Conservation (phyloP, 1,139 yeast species). For the Pneumocystis carinii region DNA sequence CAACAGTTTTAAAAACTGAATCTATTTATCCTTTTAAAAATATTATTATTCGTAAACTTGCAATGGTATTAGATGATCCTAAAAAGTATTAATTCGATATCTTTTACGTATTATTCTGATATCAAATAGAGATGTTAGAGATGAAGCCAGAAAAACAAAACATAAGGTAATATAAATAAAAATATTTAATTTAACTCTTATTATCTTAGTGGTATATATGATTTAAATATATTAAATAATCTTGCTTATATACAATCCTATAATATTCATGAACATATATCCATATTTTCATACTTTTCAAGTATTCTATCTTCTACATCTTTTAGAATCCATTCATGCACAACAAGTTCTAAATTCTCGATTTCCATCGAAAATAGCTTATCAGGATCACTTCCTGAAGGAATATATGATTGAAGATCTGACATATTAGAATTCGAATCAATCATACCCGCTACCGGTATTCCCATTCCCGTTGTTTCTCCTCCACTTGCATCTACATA, state of each 20-base stretch:
- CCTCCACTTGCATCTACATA: slow-evolving; percentile 10
- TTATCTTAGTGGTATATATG: neutral
- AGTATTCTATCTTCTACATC: slow-evolving; percentile 54
- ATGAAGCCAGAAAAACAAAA: neutral
- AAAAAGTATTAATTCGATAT: slow-evolving; percentile 40
- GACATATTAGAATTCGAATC: slow-evolving; percentile 15
- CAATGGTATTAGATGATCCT: slow-evolving; percentile 51
- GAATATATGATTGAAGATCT: slow-evolving; percentile 22
- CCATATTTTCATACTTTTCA: slow-evolving; percentile 17
- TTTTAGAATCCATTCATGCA: slow-evolving; percentile 43
- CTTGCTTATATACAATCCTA: neutral
- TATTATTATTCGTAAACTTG: slow-evolving; percentile 36
- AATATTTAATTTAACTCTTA: neutral
- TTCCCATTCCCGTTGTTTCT: slow-evolving; percentile 12
- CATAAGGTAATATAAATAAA: neutral
- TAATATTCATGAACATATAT: neutral
- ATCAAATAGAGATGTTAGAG: neutral
- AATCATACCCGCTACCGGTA: slow-evolving; percentile 17
- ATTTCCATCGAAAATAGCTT: slow-evolving; percentile 54
- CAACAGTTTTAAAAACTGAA: slow-evolving; percentile 29
- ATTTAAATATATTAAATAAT: neutral
- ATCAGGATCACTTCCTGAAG: slow-evolving; percentile 35
- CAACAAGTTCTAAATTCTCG: slow-evolving; percentile 55
- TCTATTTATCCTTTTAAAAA: slow-evolving; percentile 39
- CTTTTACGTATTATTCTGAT: neutral